Conservation (phyloP, 768 basidiomycete genomes). For the Termitomyces bulborhizus region DNA sequence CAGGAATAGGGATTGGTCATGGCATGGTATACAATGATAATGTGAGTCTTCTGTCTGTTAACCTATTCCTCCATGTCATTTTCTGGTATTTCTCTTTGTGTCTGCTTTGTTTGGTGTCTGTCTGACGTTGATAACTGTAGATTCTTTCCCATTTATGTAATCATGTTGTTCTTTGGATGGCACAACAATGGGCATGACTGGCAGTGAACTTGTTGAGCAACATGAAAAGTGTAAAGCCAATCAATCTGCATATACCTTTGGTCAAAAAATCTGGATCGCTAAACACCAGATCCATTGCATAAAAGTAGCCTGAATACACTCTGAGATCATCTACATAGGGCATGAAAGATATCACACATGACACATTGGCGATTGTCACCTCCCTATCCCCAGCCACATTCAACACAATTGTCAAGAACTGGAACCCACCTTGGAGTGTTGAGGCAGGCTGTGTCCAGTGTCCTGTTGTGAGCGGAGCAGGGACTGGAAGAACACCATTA, state of each 20-base stretch:
- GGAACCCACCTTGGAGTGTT: constrained; percentile 44
- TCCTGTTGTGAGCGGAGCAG: constrained; percentile 29
- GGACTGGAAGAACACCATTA: constrained; percentile 35
- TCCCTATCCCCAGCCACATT: constrained; percentile 23
- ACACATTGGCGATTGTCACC: constrained; percentile 41
- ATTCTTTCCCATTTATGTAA: constrained; percentile 35
- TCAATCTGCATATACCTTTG: constrained; percentile 25
- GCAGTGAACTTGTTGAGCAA: constrained; percentile 31
- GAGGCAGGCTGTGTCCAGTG: constrained; percentile 43
- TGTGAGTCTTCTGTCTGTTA: constrained; percentile 39
- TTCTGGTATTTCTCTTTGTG: not conserved
- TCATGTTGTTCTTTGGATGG: constrained; percentile 32
- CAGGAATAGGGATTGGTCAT: constrained; percentile 54
- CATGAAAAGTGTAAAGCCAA: no score
- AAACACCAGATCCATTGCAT: constrained; percentile 35
- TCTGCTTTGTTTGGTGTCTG: not conserved
- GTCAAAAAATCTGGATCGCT: constrained; percentile 44
- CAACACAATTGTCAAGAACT: constrained; percentile 41
- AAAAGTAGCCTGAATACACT: constrained; percentile 50
- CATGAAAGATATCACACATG: constrained; percentile 47
- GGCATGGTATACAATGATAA: constrained; percentile 68
- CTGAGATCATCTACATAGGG: constrained; percentile 43
- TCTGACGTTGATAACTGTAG: constrained; percentile 1
- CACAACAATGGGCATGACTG: constrained; percentile 30
- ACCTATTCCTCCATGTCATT: not conserved